Percentiles rank a stretch among this genome's conserved stretches.
Evolutionary conservation across 2,329 filamentous ascomycete genomes (phyloP).

Genomic region (Didymella lethalis): DNA sequence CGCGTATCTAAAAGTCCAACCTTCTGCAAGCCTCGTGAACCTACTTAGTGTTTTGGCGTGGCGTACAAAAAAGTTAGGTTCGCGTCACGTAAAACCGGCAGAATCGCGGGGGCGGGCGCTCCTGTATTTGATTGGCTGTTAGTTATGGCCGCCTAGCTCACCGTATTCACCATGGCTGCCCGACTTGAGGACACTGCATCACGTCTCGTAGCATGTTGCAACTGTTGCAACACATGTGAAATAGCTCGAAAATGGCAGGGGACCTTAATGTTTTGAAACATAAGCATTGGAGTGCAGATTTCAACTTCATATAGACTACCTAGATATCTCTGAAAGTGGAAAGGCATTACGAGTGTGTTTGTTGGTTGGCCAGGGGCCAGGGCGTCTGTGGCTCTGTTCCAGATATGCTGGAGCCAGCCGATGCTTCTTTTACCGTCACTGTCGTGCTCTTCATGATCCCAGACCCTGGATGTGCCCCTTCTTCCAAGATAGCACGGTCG

Average conservation of each 20-base stretch:
- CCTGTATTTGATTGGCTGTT: background rate
- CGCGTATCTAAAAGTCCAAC: background rate
- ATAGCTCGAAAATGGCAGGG: background rate
- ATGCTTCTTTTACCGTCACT: conserved; percentile 2
- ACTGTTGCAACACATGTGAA: background rate
- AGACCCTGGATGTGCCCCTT: background rate
- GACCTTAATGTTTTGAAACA: too few relatives aligned
- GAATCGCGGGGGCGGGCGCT: conserved; percentile 10
- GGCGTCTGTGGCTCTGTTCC: background rate
- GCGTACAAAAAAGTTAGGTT: conserved; percentile 20
- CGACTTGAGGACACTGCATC: background rate
- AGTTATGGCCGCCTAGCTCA: background rate
- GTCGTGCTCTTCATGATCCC: conserved; percentile 37
- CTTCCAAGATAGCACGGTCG: conserved; percentile 33
- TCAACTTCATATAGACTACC: background rate
- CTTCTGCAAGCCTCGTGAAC: background rate
- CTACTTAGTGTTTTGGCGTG: conserved; percentile 1
- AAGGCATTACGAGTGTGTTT: background rate
- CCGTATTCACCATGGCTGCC: background rate
- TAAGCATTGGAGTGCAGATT: background rate
- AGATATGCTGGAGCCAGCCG: background rate
- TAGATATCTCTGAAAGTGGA: background rate
- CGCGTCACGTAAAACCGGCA: conserved; percentile 14
- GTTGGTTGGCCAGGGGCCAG: background rate
- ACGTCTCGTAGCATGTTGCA: too few relatives aligned